Conservation (phyloP, 805 yeast genomes). For the Pichia phayaonensis region DNA sequence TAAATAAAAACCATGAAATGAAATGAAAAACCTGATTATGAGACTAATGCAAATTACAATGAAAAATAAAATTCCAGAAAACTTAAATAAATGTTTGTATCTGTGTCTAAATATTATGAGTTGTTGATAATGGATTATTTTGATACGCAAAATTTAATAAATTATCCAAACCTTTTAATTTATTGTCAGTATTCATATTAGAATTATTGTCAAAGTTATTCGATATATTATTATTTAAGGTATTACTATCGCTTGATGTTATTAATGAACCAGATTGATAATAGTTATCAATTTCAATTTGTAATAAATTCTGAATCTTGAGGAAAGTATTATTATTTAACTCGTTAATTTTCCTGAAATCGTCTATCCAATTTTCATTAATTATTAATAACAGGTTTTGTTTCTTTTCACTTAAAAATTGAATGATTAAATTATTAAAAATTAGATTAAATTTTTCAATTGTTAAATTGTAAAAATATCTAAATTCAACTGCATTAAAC, state of each 20-base stretch:
- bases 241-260: not conserved
- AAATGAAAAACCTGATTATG: not conserved
- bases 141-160: constrained; percentile 26
- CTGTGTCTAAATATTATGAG: constrained; percentile 17
- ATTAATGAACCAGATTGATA: constrained; percentile 18
- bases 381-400: constrained; percentile 28
- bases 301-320: constrained; percentile 19
- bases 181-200: constrained; percentile 7
- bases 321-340: constrained; percentile 24
- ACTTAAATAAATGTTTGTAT: not conserved
- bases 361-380: constrained; percentile 27
- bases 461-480: constrained; percentile 33
- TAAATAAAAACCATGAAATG: not conserved
- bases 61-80: not conserved
- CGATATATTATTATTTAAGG: not conserved
- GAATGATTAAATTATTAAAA: constrained; percentile 19
- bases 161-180: constrained; percentile 22
- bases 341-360: constrained; percentile 24
- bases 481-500: constrained; percentile 51
- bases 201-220: not conserved
- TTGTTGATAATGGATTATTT: constrained; percentile 23
- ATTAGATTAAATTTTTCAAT: constrained; percentile 29
- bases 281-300: constrained; percentile 23
- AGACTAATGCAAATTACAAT: not conserved
- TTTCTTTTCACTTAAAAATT: constrained; percentile 25